These are phyloP conservation scores for Rhododendron simsii DNA, from an alignment of 148 eudicot species.

Conservation along the genomic window DNA sequence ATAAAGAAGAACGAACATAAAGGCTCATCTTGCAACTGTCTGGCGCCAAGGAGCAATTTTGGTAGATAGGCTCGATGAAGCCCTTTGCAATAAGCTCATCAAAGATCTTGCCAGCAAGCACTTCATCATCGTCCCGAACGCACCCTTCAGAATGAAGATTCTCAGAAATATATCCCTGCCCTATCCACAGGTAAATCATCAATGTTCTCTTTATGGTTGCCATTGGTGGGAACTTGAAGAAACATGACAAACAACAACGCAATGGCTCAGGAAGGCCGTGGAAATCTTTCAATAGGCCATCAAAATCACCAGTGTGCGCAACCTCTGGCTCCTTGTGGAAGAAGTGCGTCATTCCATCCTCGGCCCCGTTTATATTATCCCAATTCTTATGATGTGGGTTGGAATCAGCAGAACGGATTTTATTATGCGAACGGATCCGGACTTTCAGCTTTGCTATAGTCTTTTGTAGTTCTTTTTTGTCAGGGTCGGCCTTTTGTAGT, in stretches of 20 bases:
- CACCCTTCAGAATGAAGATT: not conserved
- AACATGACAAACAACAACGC: not conserved
- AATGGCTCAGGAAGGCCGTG: not conserved
- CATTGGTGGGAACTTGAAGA: not conserved
- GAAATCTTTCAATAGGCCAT: not conserved
- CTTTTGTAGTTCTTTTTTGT: not conserved
- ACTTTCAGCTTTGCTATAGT: not conserved
- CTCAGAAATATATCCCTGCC: not conserved
- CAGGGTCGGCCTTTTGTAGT: not conserved
- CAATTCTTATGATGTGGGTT: not conserved
- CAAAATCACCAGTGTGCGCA: not conserved
- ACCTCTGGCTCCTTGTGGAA: not conserved
- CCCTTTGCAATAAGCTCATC: constrained; percentile 15
- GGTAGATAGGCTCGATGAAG: constrained; percentile 15
- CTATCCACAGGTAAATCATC: not conserved
- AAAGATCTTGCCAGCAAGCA: constrained; percentile 11
- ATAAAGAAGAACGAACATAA: not conserved
- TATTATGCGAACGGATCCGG: not conserved
- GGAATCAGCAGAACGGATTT: not conserved
- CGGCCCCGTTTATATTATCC: not conserved
- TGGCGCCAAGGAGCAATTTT: no score
- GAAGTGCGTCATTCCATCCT: not conserved
- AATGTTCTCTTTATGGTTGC: not conserved
- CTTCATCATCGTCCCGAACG: not conserved
- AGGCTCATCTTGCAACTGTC: no score